Conservation (phyloP, 2,329 filamentous ascomycete genomes). For the Madurella fahalii region DNA sequence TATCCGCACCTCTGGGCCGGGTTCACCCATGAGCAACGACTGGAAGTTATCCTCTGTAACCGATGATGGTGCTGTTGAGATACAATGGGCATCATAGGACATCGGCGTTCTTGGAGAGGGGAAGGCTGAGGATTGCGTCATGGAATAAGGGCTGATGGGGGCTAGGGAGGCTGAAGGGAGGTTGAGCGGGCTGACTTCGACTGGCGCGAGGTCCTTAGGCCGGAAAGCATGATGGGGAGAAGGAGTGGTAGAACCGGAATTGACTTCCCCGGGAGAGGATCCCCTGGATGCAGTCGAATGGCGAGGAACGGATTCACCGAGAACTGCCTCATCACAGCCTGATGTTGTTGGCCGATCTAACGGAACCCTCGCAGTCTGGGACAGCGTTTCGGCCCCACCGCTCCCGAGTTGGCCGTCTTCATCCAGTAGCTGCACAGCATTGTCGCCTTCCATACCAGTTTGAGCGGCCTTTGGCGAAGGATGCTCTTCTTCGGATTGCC, state of each 20-base stretch:
- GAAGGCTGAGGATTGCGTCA: conserved; percentile 60
- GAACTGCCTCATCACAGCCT: conserved; percentile 42
- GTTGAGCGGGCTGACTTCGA: conserved; percentile 47
- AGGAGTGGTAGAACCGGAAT: conserved; percentile 40
- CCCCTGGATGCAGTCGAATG: background rate
- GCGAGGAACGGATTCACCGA: conserved; percentile 39
- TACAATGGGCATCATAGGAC: conserved; percentile 66
- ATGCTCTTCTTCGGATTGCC: conserved; percentile 5
- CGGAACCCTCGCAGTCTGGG: background rate
- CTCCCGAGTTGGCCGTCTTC: conserved; percentile 18
- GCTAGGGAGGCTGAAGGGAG: conserved; percentile 42
- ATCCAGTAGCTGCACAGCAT: background rate
- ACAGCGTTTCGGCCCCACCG: background rate
- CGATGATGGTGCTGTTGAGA: conserved; percentile 73
- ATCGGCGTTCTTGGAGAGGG: conserved; percentile 66
- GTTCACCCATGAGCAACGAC: conserved; percentile 68
- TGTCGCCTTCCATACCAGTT: background rate
- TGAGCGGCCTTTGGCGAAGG: background rate
- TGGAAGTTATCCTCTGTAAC: conserved; percentile 68
- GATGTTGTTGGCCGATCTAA: background rate
- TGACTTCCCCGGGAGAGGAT: conserved; percentile 26
- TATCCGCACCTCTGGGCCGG: conserved; percentile 65
- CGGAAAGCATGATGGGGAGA: conserved; percentile 42
- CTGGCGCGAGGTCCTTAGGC: conserved; percentile 45
- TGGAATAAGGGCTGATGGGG: conserved; percentile 62